Evolutionary conservation across 257 asterid species (phyloP), one percentile per base, ranked within the genome.

Genomic region (Fraxinus excelsior): DNA sequence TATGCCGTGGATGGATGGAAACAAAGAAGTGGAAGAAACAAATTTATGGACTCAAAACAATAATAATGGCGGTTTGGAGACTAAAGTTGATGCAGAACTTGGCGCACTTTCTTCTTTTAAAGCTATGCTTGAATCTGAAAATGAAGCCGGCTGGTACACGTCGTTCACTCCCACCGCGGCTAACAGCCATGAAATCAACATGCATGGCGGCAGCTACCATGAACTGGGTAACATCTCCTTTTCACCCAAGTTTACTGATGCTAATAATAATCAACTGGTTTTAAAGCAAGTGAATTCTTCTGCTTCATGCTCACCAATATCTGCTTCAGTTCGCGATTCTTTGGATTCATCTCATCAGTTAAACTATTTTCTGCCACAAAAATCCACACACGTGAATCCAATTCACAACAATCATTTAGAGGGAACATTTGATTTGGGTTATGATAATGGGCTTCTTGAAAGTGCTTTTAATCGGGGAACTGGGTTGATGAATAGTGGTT

Each of bases 1-100:
- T 84, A 82, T 91, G 88, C 90, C 75, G n/a, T 94, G 98, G 97
- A 87, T 86, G 86, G 96, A 91, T 76, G 94, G 82, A 16, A 67
- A 35, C 26, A 86, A 83, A 75, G 90, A 62, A 62, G 7, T 62
- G 34, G 68, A 62, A 26, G 68, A 62, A 62, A 62, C 68, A 0
- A 62, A 84, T 71, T 78, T 89, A 12, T 92, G 97, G 96, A 79
- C 83, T 74, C 91, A 83, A 51, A 86, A 69, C 58, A 73, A 74
- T 56, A 74, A 46, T n/a, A 79, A 31, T 35, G 89, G 73, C 14
- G 84, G 42, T 0, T 0, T 76, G 46, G 76, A 46, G 46, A 80
- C 76, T 81, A 85, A 85, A 51, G 84, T 86, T 29, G 92, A 86
- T 23, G 34, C 84, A 80, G 97, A 87, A 74, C 83, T 87, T 76